These are phyloP conservation scores for Aphanomyces invadans DNA, from an alignment of 352 stramenopile genomes.

Conservation along the genomic window DNA sequence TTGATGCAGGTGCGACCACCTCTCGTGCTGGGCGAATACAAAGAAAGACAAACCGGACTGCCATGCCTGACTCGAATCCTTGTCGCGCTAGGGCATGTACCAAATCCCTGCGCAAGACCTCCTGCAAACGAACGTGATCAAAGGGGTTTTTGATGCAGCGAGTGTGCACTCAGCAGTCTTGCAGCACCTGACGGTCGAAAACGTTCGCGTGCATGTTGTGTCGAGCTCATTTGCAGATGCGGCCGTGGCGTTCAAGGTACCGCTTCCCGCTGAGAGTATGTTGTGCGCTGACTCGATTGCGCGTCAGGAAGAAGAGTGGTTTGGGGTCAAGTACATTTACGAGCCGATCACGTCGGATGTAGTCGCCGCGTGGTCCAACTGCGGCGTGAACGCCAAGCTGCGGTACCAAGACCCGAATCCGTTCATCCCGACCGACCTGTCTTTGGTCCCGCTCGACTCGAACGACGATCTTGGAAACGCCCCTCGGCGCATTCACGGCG, in stretches of 20 bases:
- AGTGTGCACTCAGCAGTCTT: conserved; percentile 37
- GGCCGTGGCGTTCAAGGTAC: neutral
- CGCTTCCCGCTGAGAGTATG: no score
- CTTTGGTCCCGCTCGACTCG: conserved; percentile 33
- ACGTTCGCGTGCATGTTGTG: conserved; percentile 46
- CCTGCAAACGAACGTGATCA: conserved; percentile 53
- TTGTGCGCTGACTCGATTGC: neutral
- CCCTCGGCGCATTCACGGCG: conserved; percentile 17
- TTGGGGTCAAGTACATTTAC: conserved; percentile 45
- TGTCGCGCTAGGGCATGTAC: conserved; percentile 39
- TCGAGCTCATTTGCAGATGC: conserved; percentile 26
- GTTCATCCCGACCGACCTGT: conserved; percentile 65
- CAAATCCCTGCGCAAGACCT: conserved; percentile 44
- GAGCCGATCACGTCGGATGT: conserved; percentile 31
- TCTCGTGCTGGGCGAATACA: no score
- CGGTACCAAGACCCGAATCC: conserved; percentile 50
- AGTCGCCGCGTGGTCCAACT: conserved; percentile 37
- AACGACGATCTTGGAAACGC: conserved; percentile 29
- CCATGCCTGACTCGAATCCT: no score
- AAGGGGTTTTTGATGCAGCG: conserved; percentile 41
- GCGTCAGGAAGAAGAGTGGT: conserved; percentile 48
- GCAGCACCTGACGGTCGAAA: conserved; percentile 38
- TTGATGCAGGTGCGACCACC: conserved; percentile 61
- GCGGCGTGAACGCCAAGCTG: conserved; percentile 36
- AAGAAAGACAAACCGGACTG: no score